These are phyloP conservation scores for Jamesozyma jinghongensis DNA, from an alignment of 805 yeast genomes.

Conservation along the genomic window DNA sequence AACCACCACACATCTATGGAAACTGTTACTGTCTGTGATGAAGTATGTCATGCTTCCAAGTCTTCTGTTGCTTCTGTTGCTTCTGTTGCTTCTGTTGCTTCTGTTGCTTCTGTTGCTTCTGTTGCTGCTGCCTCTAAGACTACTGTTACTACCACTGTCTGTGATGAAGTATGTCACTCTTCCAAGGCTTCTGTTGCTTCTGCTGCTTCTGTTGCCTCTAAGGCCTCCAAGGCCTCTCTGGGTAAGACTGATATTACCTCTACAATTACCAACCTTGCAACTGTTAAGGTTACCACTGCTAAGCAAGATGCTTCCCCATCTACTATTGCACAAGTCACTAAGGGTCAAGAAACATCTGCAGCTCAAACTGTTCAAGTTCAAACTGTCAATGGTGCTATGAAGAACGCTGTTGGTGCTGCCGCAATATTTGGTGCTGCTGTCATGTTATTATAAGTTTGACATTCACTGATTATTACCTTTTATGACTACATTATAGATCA, in stretches of 20 bases:
- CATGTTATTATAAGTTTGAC: too few species aligned
- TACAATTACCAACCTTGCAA: neutral
- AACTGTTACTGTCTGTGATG: constrained; percentile 11
- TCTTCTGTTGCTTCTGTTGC: constrained; percentile 1
- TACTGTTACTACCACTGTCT: neutral
- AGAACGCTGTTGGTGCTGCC: too few species aligned
- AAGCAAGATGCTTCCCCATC: neutral
- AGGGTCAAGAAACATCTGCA: neutral
- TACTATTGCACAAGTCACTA: neutral
- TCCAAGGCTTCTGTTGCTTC: neutral
- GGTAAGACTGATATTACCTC: neutral
- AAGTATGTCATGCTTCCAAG: constrained; percentile 8
- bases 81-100: neutral
- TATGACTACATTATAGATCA: too few species aligned
- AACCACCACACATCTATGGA: constrained; percentile 1
- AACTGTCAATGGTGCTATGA: too few species aligned
- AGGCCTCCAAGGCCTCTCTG: neutral
- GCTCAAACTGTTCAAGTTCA: too few species aligned
- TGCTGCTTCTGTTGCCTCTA: neutral
- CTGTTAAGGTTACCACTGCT: neutral
- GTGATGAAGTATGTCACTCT: neutral
- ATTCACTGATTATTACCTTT: too few species aligned
- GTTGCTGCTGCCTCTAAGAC: neutral
- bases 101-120: neutral
- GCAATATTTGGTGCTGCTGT: too few species aligned